phyloP scores from a whole-genome alignment of 495 filamentous ascomycete genomes.

The Terfezia claveryi region DNA sequence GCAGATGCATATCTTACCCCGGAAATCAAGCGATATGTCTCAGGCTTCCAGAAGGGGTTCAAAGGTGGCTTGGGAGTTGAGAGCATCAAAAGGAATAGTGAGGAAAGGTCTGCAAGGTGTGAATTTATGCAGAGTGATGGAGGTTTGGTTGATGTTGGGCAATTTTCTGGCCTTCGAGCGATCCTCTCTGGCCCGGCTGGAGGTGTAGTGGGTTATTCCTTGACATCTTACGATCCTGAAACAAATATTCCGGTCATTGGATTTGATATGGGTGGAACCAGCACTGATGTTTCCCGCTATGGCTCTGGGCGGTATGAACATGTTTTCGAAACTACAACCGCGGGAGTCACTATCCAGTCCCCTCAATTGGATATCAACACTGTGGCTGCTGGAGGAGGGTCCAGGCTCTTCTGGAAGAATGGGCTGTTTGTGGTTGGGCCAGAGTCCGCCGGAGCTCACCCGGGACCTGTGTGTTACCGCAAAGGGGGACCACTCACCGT shows the following conservation, averaged over 20 bases:
- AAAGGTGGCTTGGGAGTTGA: slow-evolving; percentile 43
- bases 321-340: slow-evolving; percentile 92
- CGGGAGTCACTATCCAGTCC: slow-evolving; percentile 82
- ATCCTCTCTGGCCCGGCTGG: slow-evolving; percentile 65
- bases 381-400: slow-evolving; percentile 83
- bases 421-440: slow-evolving; percentile 92
- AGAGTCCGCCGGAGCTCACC: slow-evolving; percentile 81
- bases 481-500: slow-evolving; percentile 86
- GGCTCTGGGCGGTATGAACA: slow-evolving; percentile 80
- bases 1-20: slow-evolving; percentile 94
- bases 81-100: slow-evolving; percentile 39
- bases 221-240: slow-evolving; percentile 71
- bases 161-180: slow-evolving; percentile 51
- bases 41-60: slow-evolving; percentile 63
- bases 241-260: slow-evolving; percentile 84
- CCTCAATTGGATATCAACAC: slow-evolving; percentile 97
- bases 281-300: slow-evolving; percentile 83
- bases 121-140: slow-evolving; percentile 82
- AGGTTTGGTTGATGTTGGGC: slow-evolving; percentile 52
- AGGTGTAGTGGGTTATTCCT: slow-evolving; percentile 79
- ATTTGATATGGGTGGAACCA: slow-evolving; percentile 88
- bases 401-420: slow-evolving; percentile 71
- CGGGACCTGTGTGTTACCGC: slow-evolving; percentile 81
- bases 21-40: slow-evolving; percentile 85
- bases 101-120: slow-evolving; percentile 36